Conservation (phyloP, 176 grass and related monocot species). For the Typha latifolia region DNA sequence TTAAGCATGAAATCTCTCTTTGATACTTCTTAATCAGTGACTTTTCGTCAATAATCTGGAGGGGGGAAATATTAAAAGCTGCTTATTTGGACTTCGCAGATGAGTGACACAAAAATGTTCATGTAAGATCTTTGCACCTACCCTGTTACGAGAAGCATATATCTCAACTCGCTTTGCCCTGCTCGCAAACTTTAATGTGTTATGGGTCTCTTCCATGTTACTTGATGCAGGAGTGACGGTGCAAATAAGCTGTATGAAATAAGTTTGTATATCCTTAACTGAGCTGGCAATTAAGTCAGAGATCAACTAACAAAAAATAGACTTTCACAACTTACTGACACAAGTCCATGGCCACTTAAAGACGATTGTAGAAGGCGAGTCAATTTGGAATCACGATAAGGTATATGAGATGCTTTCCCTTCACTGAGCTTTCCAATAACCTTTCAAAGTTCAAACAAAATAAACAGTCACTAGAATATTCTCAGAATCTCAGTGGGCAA, state of each 20-base stretch:
- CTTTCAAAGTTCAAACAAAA: slow-evolving; percentile 27
- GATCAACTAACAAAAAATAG: background rate
- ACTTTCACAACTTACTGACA: slow-evolving; percentile 50
- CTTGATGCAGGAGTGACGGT: slow-evolving; percentile 95
- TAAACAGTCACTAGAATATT: too few species aligned
- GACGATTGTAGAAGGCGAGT: slow-evolving; percentile 92
- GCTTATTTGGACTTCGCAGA: background rate
- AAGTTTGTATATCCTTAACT: slow-evolving; percentile 1
- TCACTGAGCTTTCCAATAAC: slow-evolving; percentile 98
- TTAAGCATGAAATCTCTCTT: slow-evolving; percentile 82
- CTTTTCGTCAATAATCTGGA: slow-evolving; percentile 94
- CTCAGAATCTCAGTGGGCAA: too few species aligned
- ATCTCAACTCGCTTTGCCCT: slow-evolving; percentile 96
- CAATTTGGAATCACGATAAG: slow-evolving; percentile 95
- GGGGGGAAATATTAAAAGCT: slow-evolving; percentile 1
- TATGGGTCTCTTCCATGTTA: slow-evolving; percentile 97
- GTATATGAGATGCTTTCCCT: slow-evolving; percentile 98
- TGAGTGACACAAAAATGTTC: background rate
- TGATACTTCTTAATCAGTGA: slow-evolving; percentile 99
- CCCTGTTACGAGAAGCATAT: slow-evolving; percentile 85
- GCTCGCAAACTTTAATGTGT: slow-evolving; percentile 97
- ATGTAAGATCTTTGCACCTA: slow-evolving; percentile 20
- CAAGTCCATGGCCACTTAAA: slow-evolving; percentile 92
- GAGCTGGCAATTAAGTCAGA: too few species aligned
- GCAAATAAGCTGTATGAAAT: slow-evolving; percentile 81